Evolutionary conservation across 1,284 basidiomycete genomes (phyloP), one percentile per base, ranked within the genome.

Genomic region (Cutaneotrichosporon sp.): DNA sequence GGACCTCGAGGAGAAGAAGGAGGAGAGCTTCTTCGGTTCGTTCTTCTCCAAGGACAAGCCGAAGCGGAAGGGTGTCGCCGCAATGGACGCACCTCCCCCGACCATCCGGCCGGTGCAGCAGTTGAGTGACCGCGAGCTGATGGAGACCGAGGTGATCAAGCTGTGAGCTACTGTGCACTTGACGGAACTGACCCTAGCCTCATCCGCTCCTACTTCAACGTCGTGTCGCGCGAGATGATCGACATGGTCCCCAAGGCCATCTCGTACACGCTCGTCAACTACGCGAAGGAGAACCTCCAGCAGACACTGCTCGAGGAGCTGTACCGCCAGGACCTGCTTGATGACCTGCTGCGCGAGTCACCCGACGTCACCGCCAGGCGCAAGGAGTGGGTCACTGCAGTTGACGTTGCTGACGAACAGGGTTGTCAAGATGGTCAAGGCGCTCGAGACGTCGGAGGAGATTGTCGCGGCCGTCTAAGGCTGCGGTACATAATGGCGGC

Each of bases 211-310:
- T 97, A 97, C 83, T 97, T 90, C 85, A 93, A 95, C 81, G 92
- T 97, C 70, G 92, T 97, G 68, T 98, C 99, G 85, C 90, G 95
- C 61, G 95, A 97, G 81, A 94, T 99, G 89, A 98, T 98, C 77
- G 97, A 99, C 81, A 98, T 98, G 94, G 91, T 99, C 10, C 97
- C 97, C 21, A 93, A 95, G 81, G 95, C 96, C 42, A 97, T 99
- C 78, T 90, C 93, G 61, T 84, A 95, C 74, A 98, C 92, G 30
- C 87, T 99, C 34, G 95, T 99, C 59, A 90, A 88, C 75, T 88
- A 88, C 80, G 89, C 93, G 68, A 97, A 97, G 82, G 94, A 98
- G 83, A 32, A 55, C 52, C 62, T 67, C 18, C 65, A 64, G 63
- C 56, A 64, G 21, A 49, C 76, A 63, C 67, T 79, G 5, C 65